phyloP scores from a whole-genome alignment of 1,139 yeast genomes.

The Candida frijolesensis region DNA sequence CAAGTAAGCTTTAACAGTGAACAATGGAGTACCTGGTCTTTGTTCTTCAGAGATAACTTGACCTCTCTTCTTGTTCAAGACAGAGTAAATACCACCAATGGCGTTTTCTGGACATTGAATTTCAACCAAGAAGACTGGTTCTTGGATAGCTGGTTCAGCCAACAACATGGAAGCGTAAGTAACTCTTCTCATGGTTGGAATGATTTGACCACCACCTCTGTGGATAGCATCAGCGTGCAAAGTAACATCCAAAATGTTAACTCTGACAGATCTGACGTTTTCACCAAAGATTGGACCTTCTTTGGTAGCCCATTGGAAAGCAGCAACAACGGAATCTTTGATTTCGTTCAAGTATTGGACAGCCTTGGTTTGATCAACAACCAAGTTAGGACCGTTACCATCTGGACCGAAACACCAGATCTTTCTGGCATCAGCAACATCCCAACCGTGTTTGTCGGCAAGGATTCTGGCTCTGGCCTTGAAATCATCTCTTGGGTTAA shows the following conservation, averaged over 20 bases:
- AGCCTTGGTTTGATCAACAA: conserved; percentile 99
- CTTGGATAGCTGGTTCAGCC: conserved; percentile 99
- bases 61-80: conserved; percentile 99
- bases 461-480: conserved; percentile 98
- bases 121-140: conserved; percentile 99
- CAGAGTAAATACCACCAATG: conserved; percentile 99
- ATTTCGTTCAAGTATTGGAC: conserved; percentile 98
- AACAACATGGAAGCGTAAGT: conserved; percentile 97
- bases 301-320: conserved; percentile 99
- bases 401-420: conserved; percentile 99
- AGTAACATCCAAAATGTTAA: conserved; percentile 98
- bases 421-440: conserved; percentile 99
- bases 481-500: conserved; percentile 97
- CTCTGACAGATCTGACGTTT: conserved; percentile 92
- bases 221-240: conserved; percentile 99
- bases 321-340: conserved; percentile 99
- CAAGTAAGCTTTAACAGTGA: conserved; percentile 98
- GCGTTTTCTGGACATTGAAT: conserved; percentile 99
- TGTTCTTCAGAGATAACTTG: conserved; percentile 98
- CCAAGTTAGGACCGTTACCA: conserved; percentile 98
- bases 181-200: conserved; percentile 99
- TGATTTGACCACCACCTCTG: conserved; percentile 99
- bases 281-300: conserved; percentile 99
- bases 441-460: conserved; percentile 99
- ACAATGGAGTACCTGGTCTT: conserved; percentile 99